phyloP scores from a whole-genome alignment of 202 grass and related monocot genomes.

The Musa balbisiana region DNA sequence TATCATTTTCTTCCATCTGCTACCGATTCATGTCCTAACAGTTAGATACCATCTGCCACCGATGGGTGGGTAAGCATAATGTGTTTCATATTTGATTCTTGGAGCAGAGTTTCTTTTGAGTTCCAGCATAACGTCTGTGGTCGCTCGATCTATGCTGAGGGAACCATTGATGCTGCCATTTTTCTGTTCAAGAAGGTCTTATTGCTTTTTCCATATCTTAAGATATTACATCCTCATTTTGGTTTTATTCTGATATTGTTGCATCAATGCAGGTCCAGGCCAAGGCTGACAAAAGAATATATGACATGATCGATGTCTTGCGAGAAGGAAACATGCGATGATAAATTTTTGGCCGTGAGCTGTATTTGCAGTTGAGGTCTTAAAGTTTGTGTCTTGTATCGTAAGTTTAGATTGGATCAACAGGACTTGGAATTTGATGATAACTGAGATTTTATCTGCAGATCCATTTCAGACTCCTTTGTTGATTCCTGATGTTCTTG shows the following conservation, averaged over 20 bases:
- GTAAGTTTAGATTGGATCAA: conserved; percentile 6
- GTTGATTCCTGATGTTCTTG: too few relatives aligned
- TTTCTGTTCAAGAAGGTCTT: conserved; percentile 80
- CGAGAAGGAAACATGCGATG: conserved; percentile 45
- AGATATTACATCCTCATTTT: background rate
- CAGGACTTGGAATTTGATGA: background rate
- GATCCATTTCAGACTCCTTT: too few relatives aligned
- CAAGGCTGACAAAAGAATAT: conserved; percentile 63
- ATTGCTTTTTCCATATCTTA: conserved; percentile 16
- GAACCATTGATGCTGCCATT: conserved; percentile 71
- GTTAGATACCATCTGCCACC: too few relatives aligned
- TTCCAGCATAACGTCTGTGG: conserved; percentile 94
- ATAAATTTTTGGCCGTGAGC: conserved; percentile 1
- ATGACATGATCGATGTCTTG: conserved; percentile 80
- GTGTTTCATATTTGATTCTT: background rate
- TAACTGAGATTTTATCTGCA: too few relatives aligned
- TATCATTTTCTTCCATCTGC: too few relatives aligned
- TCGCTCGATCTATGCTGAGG: conserved; percentile 81
- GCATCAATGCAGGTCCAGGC: conserved; percentile 51
- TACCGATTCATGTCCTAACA: too few relatives aligned
- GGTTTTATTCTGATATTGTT: background rate
- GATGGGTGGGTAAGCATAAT: too few relatives aligned
- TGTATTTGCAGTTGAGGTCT: too few relatives aligned
- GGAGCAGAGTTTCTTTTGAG: conserved; percentile 74
- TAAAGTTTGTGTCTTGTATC: background rate